Conservation (phyloP, 2,329 filamentous ascomycete species). For the Sporothrix inflata region DNA sequence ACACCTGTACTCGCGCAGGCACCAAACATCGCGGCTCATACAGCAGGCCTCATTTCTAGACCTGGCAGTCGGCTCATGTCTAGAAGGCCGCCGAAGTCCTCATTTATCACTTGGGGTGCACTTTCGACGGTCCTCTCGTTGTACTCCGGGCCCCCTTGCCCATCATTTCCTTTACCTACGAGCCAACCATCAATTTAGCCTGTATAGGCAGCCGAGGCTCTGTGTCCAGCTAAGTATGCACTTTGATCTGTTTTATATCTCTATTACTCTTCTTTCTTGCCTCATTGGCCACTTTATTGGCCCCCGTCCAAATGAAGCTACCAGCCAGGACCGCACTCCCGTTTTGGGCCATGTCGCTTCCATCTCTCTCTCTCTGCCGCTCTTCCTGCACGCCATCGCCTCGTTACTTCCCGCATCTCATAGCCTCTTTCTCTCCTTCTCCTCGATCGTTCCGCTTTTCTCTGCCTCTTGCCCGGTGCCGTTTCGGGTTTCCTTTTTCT, state of each 20-base stretch:
- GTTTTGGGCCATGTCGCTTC: slow-evolving; percentile 1
- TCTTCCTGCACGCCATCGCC: slow-evolving; percentile 2
- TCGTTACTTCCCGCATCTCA: background rate
- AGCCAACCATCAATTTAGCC: slow-evolving; percentile 12
- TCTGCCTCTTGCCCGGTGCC: slow-evolving; percentile 16
- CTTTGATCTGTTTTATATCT: background rate
- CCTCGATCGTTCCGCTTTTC: background rate
- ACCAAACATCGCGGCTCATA: background rate
- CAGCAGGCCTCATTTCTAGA: slow-evolving; percentile 3
- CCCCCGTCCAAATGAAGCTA: slow-evolving; percentile 19
- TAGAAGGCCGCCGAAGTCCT: background rate
- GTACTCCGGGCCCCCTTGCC: background rate
- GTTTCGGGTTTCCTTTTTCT: slow-evolving; percentile 15
- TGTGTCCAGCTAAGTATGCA: slow-evolving; percentile 13
- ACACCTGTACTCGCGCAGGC: background rate
- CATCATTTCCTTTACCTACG: background rate
- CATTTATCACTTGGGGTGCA: background rate
- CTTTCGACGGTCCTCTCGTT: background rate
- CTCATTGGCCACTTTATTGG: background rate
- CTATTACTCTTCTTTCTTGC: background rate
- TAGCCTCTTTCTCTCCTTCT: background rate
- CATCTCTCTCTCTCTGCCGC: slow-evolving; percentile 8
- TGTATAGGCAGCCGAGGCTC: slow-evolving; percentile 17
- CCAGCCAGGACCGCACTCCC: background rate
- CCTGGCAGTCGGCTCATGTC: background rate